A percentile compares a stretch with the other conserved stretches of the same genome.
These are phyloP conservation scores for Epithele typhae DNA, from an alignment of 768 basidiomycete species.

Conservation along the genomic window DNA sequence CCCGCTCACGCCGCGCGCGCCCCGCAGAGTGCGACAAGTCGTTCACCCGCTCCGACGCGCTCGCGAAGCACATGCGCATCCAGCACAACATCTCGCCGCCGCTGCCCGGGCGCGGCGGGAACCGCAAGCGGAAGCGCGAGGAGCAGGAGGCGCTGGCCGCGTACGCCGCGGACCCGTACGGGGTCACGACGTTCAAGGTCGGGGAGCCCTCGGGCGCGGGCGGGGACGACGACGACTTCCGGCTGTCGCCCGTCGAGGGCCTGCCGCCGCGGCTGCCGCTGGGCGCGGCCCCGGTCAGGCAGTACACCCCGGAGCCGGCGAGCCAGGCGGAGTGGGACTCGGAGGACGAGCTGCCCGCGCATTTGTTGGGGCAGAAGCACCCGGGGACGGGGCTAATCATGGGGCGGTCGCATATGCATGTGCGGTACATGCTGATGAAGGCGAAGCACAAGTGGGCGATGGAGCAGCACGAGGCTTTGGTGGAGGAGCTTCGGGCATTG, in stretches of 20 bases:
- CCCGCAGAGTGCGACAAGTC: slow-evolving; percentile 85
- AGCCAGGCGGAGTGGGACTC: slow-evolving; percentile 25
- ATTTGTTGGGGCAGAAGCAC: slow-evolving; percentile 48
- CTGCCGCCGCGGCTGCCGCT: slow-evolving; percentile 27
- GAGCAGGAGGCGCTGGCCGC: slow-evolving; percentile 31
- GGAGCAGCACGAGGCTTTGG: slow-evolving; percentile 61
- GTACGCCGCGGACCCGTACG: slow-evolving; percentile 15
- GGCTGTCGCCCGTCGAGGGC: slow-evolving; percentile 28
- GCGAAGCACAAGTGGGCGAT: slow-evolving; percentile 72
- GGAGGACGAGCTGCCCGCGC: slow-evolving; percentile 49
- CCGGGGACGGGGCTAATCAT: slow-evolving; percentile 58
- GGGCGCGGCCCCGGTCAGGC: slow-evolving; percentile 12
- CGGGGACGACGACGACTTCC: slow-evolving; percentile 34
- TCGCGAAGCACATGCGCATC: slow-evolving; percentile 88
- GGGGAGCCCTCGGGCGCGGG: not conserved
- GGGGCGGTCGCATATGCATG: slow-evolving; percentile 65
- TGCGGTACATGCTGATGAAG: slow-evolving; percentile 71
- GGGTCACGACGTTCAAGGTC: slow-evolving; percentile 55
- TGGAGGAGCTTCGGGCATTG: slow-evolving; percentile 57
- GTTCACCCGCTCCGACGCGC: slow-evolving; percentile 92
- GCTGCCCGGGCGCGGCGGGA: slow-evolving; percentile 65
- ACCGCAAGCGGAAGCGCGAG: slow-evolving; percentile 51
- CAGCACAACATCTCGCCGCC: slow-evolving; percentile 80
- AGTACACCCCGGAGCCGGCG: slow-evolving; percentile 22
- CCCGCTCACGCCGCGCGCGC: not conserved